Base-by-base conservation (phyloP, 2,329 filamentous ascomycete genomes). In the Epichloe elymi region DNA sequence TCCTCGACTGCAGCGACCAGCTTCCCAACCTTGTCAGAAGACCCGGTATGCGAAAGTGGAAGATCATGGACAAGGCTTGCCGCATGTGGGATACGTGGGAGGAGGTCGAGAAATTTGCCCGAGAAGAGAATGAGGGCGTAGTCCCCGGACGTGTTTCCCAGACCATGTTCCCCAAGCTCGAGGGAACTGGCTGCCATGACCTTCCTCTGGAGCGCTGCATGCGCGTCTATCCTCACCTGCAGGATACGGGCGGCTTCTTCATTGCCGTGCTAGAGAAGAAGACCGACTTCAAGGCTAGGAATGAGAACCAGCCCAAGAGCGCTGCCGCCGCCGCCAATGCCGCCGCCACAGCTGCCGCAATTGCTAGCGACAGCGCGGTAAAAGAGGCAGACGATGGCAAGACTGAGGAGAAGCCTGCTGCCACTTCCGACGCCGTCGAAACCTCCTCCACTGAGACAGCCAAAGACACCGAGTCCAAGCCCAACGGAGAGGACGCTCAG, bases 191-290 rank as follows among this genome's bases (percentile, higher is more conserved):
- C 30, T 79, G 76, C 50, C 73, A 78, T 67, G 62, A 78, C 68
- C 74, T 96, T 23, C 89, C 89, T 15, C 76, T 97, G 17, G 87
- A 96, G 61, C 80, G 86, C 54, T 96, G 91, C 68, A 90, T 97
- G 77, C 80, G 93, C 55, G 83, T 98, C 6, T 98, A 97, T 66
- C 87, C 90, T 36, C 93, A 98, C 67, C 78, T 89, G 63, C 93
- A 98, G 68, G 89, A 98, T 61, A 98, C 93, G 3, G 93, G 93
- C 51, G 91, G 86, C 20, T 98, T 98, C 75, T 98, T 98, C 72
- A 96, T 98, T 64, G 85, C 89, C 0, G 90, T 96, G 0, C 71
- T 98, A 17, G 86, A 96, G 72, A 98, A 98, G 76, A 83, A 84
- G 65, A 78, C 80, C 26, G 93, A 96, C 57, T 89, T 95, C 65